Conservation (phyloP, 495 filamentous ascomycete genomes). For the Lasiosphaeris hirsuta region DNA sequence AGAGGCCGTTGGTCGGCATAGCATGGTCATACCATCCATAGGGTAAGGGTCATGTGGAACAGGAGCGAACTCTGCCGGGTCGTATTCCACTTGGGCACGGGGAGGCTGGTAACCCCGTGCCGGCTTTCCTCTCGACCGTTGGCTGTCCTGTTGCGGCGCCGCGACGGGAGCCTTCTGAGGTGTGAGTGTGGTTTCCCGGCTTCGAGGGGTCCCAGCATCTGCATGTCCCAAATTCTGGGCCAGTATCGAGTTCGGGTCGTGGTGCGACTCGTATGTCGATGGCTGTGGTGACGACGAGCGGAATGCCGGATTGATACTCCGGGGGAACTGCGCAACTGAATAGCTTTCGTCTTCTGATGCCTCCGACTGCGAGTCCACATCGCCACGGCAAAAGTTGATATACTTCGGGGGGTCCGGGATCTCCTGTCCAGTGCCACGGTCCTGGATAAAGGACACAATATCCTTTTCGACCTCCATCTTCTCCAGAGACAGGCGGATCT, state of each 20-base stretch:
- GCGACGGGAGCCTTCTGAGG: slow-evolving; percentile 45
- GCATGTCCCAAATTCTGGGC: slow-evolving; percentile 60
- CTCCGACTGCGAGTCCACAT: slow-evolving; percentile 78
- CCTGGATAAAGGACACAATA: slow-evolving; percentile 84
- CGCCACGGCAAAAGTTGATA: slow-evolving; percentile 96
- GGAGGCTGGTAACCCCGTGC: slow-evolving; percentile 26
- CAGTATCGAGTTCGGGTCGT: slow-evolving; percentile 72
- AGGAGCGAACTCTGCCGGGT: slow-evolving; percentile 58
- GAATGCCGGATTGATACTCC: slow-evolving; percentile 92
- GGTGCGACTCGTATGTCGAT: slow-evolving; percentile 83
- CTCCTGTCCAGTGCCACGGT: slow-evolving; percentile 85
- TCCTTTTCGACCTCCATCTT: slow-evolving; percentile 96
- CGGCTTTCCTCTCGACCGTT: slow-evolving; percentile 14
- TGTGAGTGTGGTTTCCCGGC: slow-evolving; percentile 52
- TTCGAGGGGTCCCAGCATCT: slow-evolving; percentile 44
- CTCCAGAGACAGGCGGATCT: slow-evolving; percentile 91
- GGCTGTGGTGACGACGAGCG: slow-evolving; percentile 79
- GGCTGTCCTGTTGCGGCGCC: slow-evolving; percentile 15
- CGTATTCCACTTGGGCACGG: slow-evolving; percentile 41
- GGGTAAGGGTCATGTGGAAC: slow-evolving; percentile 94
- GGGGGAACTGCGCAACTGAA: slow-evolving; percentile 90
- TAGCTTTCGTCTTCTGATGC: slow-evolving; percentile 80
- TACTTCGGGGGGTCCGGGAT: slow-evolving; percentile 97
- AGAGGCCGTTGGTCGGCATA: slow-evolving; percentile 84
- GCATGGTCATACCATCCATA: slow-evolving; percentile 97